Evolutionary conservation across 1,284 basidiomycete genomes (phyloP), one percentile per base, ranked within the genome.

Genomic region (Boletus mariae): DNA sequence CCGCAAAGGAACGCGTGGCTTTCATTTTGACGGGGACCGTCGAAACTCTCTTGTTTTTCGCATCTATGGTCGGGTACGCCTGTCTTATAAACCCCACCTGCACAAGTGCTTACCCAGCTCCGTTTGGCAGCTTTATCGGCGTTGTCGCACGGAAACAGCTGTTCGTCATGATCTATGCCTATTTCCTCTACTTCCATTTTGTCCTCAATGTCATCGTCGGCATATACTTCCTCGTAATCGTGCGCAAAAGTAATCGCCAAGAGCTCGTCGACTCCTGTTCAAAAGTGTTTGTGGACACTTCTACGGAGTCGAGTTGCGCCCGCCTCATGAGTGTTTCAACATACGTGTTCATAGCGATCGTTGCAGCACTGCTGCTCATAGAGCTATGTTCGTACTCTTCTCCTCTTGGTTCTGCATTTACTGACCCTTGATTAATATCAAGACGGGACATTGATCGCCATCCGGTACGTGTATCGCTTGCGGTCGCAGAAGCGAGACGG

Each of bases 381-480:
- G 78, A 86, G 62, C 54, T 81, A 12, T 84, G 82, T 83, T 59
- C 58, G 81, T 73, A 13, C 48, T 20, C 7, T 5, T 26, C 41
- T 38, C n/a, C 34, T 28, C 11, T 6, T 44, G 43, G 13, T 23
- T 23, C 34, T 43, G n/a, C 29, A 48, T 40, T 48, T 41, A 28
- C 47, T 56, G 35, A 46, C 45, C 4, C 6, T 35, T 25, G 3
- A 28, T 55, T 17, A 17, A 10, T n/a, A 17, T 29, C 42, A 44
- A 87, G 84, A 85, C 58, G 79, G 78, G 38, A 73, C 74, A 9
- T 62, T 87, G 51, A 75, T 85, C 44, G 78, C 79, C 9, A 78
- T 82, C 15, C 79, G 84, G 13, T 87, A 86, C 61, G 67, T 80
- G 41, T 77, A 79, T 58, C 80, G 79, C 58, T 66, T 87, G 17